Conservation (phyloP, 306 rosid species). For the Hippophae tibetana region DNA sequence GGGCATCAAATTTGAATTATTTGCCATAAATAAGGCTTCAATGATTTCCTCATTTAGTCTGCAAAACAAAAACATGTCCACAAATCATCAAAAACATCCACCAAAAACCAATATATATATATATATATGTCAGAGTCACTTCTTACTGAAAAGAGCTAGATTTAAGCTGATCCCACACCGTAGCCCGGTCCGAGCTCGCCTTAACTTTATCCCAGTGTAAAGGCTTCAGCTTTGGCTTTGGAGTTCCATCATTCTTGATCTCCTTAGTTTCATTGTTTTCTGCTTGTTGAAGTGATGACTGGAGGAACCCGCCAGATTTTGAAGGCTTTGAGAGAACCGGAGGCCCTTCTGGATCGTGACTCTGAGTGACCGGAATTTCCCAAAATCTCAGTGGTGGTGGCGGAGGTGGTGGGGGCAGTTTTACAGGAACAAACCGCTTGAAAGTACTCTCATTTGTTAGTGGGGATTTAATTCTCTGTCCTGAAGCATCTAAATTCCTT, state of each 20-base stretch:
- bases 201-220: slow-evolving; percentile 88
- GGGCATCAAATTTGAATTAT: slow-evolving; percentile 32
- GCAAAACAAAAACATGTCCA: slow-evolving; percentile 18
- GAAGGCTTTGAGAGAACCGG: slow-evolving; percentile 54
- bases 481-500: slow-evolving; percentile 18
- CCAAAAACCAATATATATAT: no score
- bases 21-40: slow-evolving; percentile 68
- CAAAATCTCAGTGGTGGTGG: slow-evolving; percentile 48
- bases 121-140: background rate
- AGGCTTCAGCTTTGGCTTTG: slow-evolving; percentile 73
- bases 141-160: slow-evolving; percentile 86
- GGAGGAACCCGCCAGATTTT: slow-evolving; percentile 20
- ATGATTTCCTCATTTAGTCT: slow-evolving; percentile 95
- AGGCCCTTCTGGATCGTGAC: slow-evolving; percentile 27
- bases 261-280: slow-evolving; percentile 4
- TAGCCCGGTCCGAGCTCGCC: slow-evolving; percentile 73
- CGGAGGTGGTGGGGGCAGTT: slow-evolving; percentile 44
- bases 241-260: slow-evolving; percentile 21
- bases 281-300: slow-evolving; percentile 9
- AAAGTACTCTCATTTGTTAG: slow-evolving; percentile 1
- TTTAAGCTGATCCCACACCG: slow-evolving; percentile 86
- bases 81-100: background rate
- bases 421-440: slow-evolving; percentile 17
- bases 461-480: slow-evolving; percentile 9
- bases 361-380: slow-evolving; percentile 33